Evolutionary conservation across 2,329 filamentous ascomycete genomes (phyloP), one percentile per base, ranked within the genome.

Genomic region (Cladobotryum protrusum): DNA sequence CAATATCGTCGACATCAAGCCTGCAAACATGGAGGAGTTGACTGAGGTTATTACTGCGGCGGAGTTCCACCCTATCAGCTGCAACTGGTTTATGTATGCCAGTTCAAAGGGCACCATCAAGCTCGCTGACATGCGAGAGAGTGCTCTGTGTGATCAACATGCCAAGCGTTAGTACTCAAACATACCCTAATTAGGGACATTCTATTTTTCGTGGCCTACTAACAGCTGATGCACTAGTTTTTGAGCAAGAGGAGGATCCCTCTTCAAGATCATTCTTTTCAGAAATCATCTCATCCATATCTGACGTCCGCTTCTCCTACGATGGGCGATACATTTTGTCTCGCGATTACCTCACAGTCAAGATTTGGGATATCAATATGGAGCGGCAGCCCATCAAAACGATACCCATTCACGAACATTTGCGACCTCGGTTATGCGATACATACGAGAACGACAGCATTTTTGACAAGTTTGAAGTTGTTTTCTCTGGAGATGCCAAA

Each of bases 321-420:
- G 93, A 99, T 64, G 93, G 93, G 57, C 84, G 92, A 60, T 97
- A 97, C 72, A 97, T 99, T 57, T 82, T 99, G 49, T 99, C 93
- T 15, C 86, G 93, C 64, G 93, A 99, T 73, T 99, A 99, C 68
- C 77, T 99, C 53, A 99, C 93, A 0, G 93, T 99, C 67, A 99
- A 99, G 77, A 97, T 99, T 61, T 99, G 93, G 93, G 93, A 99
- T 68, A 91, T 99, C 60, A 96, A 95, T 71, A 99, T 97, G 93
- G 93, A 99, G 72, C 83, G 89, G 55, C 89, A 95, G 63, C 93
- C 93, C 0, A 82, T 99, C 63, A 99, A 99, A 79, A 97, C 92
- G 12, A 99, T 99, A 63, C 93, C 93, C 2, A 97, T 99, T 58
- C 93, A 99, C 68, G 93, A 99, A 67, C 93, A 99, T 65, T 81